Conservation (phyloP, 176 grass and related monocot species). For the Aegilops tauschii region DNA sequence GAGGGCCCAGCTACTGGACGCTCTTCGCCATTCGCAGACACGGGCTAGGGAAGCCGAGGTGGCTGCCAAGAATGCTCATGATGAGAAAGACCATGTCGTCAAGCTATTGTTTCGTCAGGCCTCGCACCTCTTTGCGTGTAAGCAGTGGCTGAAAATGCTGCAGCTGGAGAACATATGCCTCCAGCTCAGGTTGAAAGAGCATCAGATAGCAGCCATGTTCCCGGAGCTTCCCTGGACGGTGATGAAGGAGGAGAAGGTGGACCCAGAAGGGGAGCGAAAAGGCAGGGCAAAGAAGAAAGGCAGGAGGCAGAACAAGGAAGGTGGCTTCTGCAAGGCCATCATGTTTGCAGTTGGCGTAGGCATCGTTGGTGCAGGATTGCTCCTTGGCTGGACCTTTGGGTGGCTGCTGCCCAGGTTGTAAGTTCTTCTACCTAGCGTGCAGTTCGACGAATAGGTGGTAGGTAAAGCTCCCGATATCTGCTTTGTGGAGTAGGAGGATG, state of each 20-base stretch:
- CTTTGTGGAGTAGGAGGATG: not conserved
- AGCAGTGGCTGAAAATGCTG: conserved; percentile 88
- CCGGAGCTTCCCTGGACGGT: conserved; percentile 59
- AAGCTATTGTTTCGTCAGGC: conserved; percentile 85
- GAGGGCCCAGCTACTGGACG: conserved; percentile 63
- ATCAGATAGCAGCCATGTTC: conserved; percentile 62
- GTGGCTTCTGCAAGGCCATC: conserved; percentile 33
- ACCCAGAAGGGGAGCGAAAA: conserved; percentile 22
- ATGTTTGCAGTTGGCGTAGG: conserved; percentile 77
- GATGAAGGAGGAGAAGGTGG: conserved; percentile 25
- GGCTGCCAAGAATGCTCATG: conserved; percentile 65
- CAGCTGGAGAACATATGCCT: conserved; percentile 89
- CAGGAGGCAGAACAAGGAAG: conserved; percentile 38
- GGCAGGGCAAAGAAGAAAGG: conserved; percentile 38
- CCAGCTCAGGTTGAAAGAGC: conserved; percentile 66
- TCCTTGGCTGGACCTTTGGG: conserved; percentile 85
- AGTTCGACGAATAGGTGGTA: not conserved
- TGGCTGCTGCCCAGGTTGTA: conserved; percentile 63
- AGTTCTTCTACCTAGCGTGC: not conserved
- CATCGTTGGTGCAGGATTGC: conserved; percentile 70
- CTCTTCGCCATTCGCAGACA: conserved; percentile 87
- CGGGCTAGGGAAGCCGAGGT: conserved; percentile 88
- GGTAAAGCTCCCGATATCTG: conserved; percentile 7
- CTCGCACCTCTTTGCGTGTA: conserved; percentile 79
- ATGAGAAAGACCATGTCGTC: conserved; percentile 87